phyloP scores from a whole-genome alignment of 225 moss, liverwort and hornwort species.

The Straminergon stramineum region DNA sequence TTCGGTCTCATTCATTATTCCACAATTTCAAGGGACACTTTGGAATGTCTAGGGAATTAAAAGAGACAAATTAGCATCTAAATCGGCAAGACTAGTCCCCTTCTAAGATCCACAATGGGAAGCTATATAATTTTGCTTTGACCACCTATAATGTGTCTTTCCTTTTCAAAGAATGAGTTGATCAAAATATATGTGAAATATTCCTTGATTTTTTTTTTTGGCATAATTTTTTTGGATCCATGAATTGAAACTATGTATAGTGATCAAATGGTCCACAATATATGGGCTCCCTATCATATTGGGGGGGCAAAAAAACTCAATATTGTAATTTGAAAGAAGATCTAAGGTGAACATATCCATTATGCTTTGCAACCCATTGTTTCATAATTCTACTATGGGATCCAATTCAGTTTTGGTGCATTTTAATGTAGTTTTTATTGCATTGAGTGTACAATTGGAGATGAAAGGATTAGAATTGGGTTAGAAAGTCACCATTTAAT shows the following conservation, averaged over 20 bases:
- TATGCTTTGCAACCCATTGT: background rate
- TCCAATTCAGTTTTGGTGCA: background rate
- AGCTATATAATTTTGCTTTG: background rate
- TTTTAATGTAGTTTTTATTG: background rate
- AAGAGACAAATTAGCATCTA: background rate
- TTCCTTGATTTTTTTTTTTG: too few species aligned
- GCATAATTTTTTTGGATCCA: too few species aligned
- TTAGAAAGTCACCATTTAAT: background rate
- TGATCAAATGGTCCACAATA: background rate
- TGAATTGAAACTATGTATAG: background rate
- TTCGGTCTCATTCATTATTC: background rate
- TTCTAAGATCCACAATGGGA: background rate
- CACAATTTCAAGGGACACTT: background rate
- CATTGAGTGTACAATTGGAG: background rate
- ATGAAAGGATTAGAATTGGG: background rate
- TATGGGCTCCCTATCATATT: background rate
- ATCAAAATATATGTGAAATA: background rate
- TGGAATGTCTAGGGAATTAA: background rate
- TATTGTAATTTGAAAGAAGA: background rate
- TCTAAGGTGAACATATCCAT: background rate
- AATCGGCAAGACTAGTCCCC: rapidly evolving
- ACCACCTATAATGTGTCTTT: background rate
- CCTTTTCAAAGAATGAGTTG: background rate
- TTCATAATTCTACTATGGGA: background rate
- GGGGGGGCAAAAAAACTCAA: background rate